These are phyloP conservation scores for Rhizopus sp. DNA, from an alignment of 371 early-diverging fungal genomes.

Conservation along the genomic window DNA sequence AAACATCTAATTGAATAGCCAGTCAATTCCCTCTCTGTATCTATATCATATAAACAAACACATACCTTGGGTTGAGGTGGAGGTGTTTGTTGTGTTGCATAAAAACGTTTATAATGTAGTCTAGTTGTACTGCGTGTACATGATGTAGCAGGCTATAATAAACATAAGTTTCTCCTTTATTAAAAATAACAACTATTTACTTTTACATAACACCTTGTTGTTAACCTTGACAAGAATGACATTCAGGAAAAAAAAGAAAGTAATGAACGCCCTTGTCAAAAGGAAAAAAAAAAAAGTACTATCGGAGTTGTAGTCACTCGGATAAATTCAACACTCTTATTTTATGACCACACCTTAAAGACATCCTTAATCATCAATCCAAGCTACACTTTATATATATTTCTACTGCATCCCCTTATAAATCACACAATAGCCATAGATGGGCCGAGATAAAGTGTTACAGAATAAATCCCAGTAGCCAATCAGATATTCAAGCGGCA, in stretches of 20 bases:
- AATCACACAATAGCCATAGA: too few species aligned
- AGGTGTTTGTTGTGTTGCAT: conserved; percentile 4
- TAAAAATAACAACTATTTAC: not conserved
- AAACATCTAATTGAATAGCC: conserved; percentile 29
- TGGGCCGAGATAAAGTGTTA: too few species aligned
- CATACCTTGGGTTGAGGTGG: conserved; percentile 5
- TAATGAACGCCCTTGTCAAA: not conserved
- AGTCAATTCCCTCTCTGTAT: not conserved
- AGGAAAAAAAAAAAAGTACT: not conserved
- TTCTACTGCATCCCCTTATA: too few species aligned
- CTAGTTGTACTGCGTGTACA: not conserved
- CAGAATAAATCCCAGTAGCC: too few species aligned
- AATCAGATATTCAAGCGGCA: too few species aligned
- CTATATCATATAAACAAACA: not conserved
- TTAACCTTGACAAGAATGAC: not conserved
- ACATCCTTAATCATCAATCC: too few species aligned
- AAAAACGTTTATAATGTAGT: not conserved
- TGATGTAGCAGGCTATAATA: not conserved
- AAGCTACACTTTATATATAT: too few species aligned
- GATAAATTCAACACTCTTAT: too few species aligned
- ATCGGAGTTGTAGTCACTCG: too few species aligned
- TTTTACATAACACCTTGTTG: not conserved
- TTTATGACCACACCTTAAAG: too few species aligned
- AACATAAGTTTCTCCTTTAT: too few species aligned
- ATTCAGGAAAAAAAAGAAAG: not conserved